Conservation (phyloP, 2,329 filamentous ascomycete species). For the Zelopaecilomyces penicillatus region DNA sequence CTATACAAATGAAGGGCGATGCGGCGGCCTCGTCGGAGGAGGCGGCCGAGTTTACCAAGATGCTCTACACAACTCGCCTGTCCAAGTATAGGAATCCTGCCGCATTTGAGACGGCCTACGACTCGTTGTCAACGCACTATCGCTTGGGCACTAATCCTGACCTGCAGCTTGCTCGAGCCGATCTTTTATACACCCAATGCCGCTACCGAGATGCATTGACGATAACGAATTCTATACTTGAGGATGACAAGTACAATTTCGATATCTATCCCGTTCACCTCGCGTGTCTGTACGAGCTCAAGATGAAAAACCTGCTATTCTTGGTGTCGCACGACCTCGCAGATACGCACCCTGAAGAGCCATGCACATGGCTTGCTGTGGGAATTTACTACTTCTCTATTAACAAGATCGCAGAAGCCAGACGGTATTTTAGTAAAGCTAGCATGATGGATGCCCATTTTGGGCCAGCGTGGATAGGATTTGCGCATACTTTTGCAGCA, state of each 20-base stretch:
- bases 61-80: constrained; percentile 89
- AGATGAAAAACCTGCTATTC: constrained; percentile 81
- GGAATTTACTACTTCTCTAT: constrained; percentile 91
- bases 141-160: constrained; percentile 80
- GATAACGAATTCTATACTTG: constrained; percentile 75
- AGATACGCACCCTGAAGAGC: constrained; percentile 83
- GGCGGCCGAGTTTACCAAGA: constrained; percentile 86
- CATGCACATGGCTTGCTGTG: constrained; percentile 88
- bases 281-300: constrained; percentile 81
- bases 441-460: constrained; percentile 98
- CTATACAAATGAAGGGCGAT: constrained; percentile 59
- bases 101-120: constrained; percentile 75
- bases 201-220: constrained; percentile 80
- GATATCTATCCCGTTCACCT: constrained; percentile 83
- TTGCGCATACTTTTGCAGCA: constrained; percentile 94
- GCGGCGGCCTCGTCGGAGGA: constrained; percentile 61
- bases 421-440: constrained; percentile 93
- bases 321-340: constrained; percentile 87
- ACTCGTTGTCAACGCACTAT: constrained; percentile 90
- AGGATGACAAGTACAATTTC: constrained; percentile 82
- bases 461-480: constrained; percentile 95
- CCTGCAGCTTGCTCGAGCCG: constrained; percentile 79
- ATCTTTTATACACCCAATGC: constrained; percentile 89
- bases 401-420: constrained; percentile 81
- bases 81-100: constrained; percentile 90